Base-by-base conservation (phyloP, 768 basidiomycete species). In the Mycena polygramma region DNA sequence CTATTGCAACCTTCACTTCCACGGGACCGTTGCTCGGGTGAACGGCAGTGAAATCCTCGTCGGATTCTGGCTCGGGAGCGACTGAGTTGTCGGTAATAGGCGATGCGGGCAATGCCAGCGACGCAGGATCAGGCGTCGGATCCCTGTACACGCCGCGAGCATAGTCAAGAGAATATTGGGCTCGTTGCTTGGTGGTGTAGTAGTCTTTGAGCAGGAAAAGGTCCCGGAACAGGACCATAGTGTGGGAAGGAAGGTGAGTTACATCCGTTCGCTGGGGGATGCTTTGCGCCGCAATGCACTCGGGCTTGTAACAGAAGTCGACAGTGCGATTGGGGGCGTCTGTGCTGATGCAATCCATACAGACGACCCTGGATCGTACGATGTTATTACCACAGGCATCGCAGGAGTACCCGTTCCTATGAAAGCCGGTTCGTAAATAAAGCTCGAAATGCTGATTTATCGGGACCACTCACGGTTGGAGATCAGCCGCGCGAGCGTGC, bases 291-390 rank as follows among this genome's bases (percentile, higher is more conserved):
- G 53, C 63, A 36, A 70, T 49, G 59, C 69, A 70, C 9, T 61
- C 64, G 43, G 39, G 58, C n/a, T 57, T 66, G 63, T 35, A 46
- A 41, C 69, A 70, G 37, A 66, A 55, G 53, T 70, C 69, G 51
- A 70, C 39, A 8, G 63, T 70, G 2, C 58, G 51, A 11, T 39
- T 49, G 4, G 63, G 36, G 2, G 11, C 4, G 9, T 70, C 69
- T 11, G 52, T 39, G 46, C 59, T 70, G 19, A 53, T 11, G 59
- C 69, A 70, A 1, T 70, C 69, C 22, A 70, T 22, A 30, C 69
- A 70, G 22, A 70, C 53, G 0, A 70, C 53, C 15, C 69, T 52
- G 5, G 69, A 66, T 24, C 59, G 51, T 1, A 6, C 6, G 20
- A 70, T 36, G 2, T 1, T 11, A 17, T 11, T 24, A 0, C 20